Base-by-base conservation (phyloP, 495 filamentous ascomycete genomes). In the Penicillium macrosclerotiorum region DNA sequence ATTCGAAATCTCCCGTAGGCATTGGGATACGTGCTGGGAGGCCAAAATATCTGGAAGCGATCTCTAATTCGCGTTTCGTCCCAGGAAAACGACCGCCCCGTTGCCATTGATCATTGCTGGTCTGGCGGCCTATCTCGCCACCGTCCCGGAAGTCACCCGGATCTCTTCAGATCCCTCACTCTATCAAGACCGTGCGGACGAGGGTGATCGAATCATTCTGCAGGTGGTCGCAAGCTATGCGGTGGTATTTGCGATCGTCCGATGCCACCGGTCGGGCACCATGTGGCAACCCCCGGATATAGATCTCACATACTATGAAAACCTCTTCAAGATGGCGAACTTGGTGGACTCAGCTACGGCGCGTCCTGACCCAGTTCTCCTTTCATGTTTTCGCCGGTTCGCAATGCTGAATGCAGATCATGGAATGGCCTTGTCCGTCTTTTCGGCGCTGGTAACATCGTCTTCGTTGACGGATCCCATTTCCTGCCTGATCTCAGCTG, bases 401-500 rank as follows among this genome's bases (percentile, higher is more conserved):
- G 49, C 53, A 6, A 57, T 62, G 35, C 56, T 69, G 13, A 64
- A 63, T 29, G 52, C 62, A 2, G 66, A 73, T 30, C 64, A 68
- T 23, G 66, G 65, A 8, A 64, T 70, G 55, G 65, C 64, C 0
- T 30, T 64, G 0, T 54, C 59, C 2, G 64, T 64, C 1, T 69
- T 68, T 25, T 62, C 64, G 0, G 38, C 65, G 5, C 37, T 73
- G 1, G 61, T 60, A 2, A 65, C 64, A 7, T 57, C 62, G 0
- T 69, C 69, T 0, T 60, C 66, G 0, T 41, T 70, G 4, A 54
- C 69, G 0, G 69, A 70, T 19, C 67, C 69, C 0, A 53, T 71
- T 4, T 68, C 69, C 1, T 67, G 65, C 27, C 22, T 80, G 30
- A 72, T 79, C 12, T 59, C 75, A 2, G 71, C 72, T 0, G 60